Evolutionary conservation across 306 rosid genomes (phyloP).

Genomic region (Cucumis melo): DNA sequence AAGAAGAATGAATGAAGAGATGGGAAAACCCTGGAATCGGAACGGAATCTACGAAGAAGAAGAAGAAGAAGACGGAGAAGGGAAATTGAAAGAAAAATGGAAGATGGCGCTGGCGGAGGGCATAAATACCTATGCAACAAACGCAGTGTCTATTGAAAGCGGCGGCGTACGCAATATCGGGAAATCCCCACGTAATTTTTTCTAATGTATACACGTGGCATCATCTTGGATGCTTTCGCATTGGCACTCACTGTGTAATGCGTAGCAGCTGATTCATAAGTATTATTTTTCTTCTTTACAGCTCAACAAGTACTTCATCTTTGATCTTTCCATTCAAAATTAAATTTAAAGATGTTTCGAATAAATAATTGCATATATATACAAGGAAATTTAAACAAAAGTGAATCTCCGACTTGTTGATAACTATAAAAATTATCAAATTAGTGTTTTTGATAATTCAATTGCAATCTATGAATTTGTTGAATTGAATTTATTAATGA

Average conservation of each 20-base stretch:
- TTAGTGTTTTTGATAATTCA: too few relatives aligned
- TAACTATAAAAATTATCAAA: too few relatives aligned
- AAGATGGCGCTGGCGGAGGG: neutral
- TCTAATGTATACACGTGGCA: neutral
- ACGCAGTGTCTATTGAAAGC: neutral
- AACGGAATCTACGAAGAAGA: neutral
- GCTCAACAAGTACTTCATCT: too few relatives aligned
- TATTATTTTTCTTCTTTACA: too few relatives aligned
- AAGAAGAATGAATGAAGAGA: neutral
- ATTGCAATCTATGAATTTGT: too few relatives aligned
- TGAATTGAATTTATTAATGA: too few relatives aligned
- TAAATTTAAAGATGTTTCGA: too few relatives aligned
- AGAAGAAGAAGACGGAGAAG: neutral
- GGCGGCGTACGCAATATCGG: neutral
- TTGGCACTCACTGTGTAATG: neutral
- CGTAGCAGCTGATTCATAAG: neutral
- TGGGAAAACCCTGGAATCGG: neutral
- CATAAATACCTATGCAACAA: conserved; percentile 5
- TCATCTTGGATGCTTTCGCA: neutral
- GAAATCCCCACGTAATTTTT: neutral
- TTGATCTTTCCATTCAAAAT: too few relatives aligned
- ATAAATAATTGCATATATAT: too few relatives aligned
- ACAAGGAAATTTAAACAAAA: too few relatives aligned
- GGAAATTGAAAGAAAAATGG: too few relatives aligned
- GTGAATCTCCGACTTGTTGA: too few relatives aligned